phyloP scores from a whole-genome alignment of 352 stramenopile genomes.

The Phytopythium aichiense region DNA sequence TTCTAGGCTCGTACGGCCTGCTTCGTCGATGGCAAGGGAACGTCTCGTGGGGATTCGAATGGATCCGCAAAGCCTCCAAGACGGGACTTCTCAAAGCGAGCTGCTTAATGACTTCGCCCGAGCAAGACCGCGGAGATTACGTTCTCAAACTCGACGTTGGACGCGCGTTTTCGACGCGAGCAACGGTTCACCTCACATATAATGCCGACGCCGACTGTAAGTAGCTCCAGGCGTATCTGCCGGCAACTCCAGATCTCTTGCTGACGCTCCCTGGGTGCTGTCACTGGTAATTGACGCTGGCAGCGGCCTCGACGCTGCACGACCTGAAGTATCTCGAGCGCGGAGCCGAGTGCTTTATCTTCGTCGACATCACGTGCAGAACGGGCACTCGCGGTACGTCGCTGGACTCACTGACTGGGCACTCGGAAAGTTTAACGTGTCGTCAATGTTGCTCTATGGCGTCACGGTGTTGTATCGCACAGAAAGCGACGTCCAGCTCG shows the following conservation, averaged over 20 bases:
- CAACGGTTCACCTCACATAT: constrained; percentile 51
- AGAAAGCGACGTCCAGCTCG: constrained; percentile 45
- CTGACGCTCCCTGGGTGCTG: background rate
- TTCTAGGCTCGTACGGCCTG: constrained; percentile 30
- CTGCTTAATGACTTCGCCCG: constrained; percentile 29
- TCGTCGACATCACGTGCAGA: constrained; percentile 51
- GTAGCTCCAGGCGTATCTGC: constrained; percentile 7
- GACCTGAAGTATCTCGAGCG: constrained; percentile 71
- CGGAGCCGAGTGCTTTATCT: constrained; percentile 65
- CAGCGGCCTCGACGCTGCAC: constrained; percentile 60
- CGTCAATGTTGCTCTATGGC: background rate
- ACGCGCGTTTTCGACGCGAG: constrained; percentile 41
- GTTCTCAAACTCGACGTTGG: constrained; percentile 64
- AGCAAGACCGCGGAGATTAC: constrained; percentile 52
- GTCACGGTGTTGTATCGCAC: background rate
- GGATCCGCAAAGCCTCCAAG: constrained; percentile 26
- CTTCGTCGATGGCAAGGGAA: constrained; percentile 26
- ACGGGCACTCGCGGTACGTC: constrained; percentile 46
- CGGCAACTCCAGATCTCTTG: background rate
- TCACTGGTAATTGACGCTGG: background rate
- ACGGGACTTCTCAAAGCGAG: constrained; percentile 44
- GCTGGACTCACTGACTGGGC: background rate
- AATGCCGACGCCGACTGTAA: constrained; percentile 71
- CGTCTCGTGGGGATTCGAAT: constrained; percentile 24
- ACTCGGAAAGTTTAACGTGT: background rate